Percentiles rank a stretch among this genome's conserved stretches.
Conservation (phyloP, 176 grass and related monocot species). For the Hordeum marinum region DNA sequence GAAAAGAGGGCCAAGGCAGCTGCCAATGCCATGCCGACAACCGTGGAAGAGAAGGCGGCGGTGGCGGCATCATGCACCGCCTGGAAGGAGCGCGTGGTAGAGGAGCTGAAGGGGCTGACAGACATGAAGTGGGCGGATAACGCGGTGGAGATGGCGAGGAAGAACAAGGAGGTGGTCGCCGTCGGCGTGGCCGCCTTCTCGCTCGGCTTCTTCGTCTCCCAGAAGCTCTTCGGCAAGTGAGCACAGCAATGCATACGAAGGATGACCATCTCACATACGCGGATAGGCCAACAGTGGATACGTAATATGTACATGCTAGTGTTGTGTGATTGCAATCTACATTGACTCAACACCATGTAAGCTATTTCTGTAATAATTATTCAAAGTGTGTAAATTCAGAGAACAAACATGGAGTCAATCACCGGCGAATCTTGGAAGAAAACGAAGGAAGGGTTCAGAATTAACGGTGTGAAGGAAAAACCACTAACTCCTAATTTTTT, state of each 20-base stretch:
- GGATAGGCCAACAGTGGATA: background rate
- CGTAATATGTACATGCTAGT: background rate
- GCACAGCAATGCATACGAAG: background rate
- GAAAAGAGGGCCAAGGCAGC: background rate
- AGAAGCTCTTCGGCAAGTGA: constrained; percentile 22
- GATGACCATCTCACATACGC: background rate
- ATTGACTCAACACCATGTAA: no score
- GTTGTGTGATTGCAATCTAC: background rate
- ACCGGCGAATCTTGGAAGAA: no score
- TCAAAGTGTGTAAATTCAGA: no score
- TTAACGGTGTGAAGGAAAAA: no score
- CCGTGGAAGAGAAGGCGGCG: background rate
- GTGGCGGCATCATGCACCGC: background rate
- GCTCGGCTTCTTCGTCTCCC: constrained; percentile 25
- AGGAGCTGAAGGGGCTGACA: background rate
- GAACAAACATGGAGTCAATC: no score
- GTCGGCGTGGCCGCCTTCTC: constrained; percentile 31
- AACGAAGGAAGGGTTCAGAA: no score
- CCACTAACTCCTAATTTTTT: no score
- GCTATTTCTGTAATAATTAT: no score
- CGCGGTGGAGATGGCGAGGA: constrained; percentile 8
- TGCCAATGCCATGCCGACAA: background rate
- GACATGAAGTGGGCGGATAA: constrained; percentile 33
- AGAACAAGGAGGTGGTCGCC: constrained; percentile 45
- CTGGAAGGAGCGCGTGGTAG: constrained; percentile 9